phyloP scores from a whole-genome alignment of 768 basidiomycete genomes.

The Tricholoma saponaceum region DNA sequence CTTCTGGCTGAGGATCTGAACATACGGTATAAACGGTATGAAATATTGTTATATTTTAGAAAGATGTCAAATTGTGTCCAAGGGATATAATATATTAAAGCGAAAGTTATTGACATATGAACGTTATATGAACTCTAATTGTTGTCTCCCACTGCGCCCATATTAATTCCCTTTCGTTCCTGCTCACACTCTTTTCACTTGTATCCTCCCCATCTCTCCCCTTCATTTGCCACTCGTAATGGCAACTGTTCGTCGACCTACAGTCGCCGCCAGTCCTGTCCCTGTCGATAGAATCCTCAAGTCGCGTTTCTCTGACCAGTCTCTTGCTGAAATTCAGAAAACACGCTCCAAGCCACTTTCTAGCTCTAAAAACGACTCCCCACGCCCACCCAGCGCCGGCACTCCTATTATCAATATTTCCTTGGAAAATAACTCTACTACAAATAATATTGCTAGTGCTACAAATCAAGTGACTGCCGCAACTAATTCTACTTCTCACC shows the following conservation, averaged over 20 bases:
- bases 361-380: conserved; percentile 28
- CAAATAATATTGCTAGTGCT: conserved; percentile 19
- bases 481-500: conserved; percentile 25
- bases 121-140: too few relatives aligned
- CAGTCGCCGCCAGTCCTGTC: conserved; percentile 33
- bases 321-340: conserved; percentile 29
- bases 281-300: conserved; percentile 41
- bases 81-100: too few relatives aligned
- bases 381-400: conserved; percentile 27
- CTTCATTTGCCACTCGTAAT: conserved; percentile 21
- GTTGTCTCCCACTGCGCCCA: too few relatives aligned
- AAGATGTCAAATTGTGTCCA: too few relatives aligned
- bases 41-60: too few relatives aligned
- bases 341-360: conserved; percentile 24
- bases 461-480: conserved; percentile 18
- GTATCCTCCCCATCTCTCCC: background rate
- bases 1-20: too few relatives aligned
- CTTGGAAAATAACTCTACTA: conserved; percentile 24
- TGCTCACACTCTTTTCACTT: background rate
- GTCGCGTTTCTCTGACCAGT: conserved; percentile 48
- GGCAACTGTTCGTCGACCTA: conserved; percentile 28
- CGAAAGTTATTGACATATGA: background rate
- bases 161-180: too few relatives aligned
- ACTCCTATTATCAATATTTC: conserved; percentile 55
- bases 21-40: too few relatives aligned